phyloP scores from a whole-genome alignment of 345 rosid genomes.

The Salix viminalis region DNA sequence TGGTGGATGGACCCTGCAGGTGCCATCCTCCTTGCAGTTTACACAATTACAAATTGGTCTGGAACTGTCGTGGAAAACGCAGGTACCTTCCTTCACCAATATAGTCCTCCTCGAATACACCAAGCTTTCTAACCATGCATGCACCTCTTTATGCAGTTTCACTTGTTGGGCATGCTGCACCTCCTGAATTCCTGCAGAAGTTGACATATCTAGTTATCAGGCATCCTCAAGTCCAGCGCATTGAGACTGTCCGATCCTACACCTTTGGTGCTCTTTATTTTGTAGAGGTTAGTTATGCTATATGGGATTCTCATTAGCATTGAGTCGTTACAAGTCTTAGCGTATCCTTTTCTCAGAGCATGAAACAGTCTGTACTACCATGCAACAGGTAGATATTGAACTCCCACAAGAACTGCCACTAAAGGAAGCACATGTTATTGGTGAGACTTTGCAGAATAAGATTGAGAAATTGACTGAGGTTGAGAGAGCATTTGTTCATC shows the following conservation, averaged over 20 bases:
- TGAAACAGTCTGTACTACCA: not conserved
- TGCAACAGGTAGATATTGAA: constrained; percentile 26
- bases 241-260: constrained; percentile 84
- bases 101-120: not conserved
- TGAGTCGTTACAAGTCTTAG: not conserved
- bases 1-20: constrained; percentile 95
- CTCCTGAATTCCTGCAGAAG: constrained; percentile 76
- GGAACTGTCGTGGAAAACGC: constrained; percentile 87
- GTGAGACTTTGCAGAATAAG: constrained; percentile 37
- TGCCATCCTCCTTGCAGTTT: constrained; percentile 70
- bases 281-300: constrained; percentile 63
- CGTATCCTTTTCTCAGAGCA: not conserved
- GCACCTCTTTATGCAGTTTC: constrained; percentile 46
- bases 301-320: not conserved
- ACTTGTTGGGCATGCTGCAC: constrained; percentile 75
- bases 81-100: constrained; percentile 29
- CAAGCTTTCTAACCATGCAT: not conserved
- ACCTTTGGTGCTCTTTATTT: constrained; percentile 84
- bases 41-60: constrained; percentile 81
- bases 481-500: constrained; percentile 45
- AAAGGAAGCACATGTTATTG: constrained; percentile 34
- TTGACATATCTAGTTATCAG: constrained; percentile 62
- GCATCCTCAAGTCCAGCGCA: constrained; percentile 63
- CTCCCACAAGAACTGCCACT: constrained; percentile 27
- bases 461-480: constrained; percentile 37